Evolutionary conservation across 2,329 filamentous ascomycete genomes (phyloP).

Genomic region (Pyrenophora seminiperda): DNA sequence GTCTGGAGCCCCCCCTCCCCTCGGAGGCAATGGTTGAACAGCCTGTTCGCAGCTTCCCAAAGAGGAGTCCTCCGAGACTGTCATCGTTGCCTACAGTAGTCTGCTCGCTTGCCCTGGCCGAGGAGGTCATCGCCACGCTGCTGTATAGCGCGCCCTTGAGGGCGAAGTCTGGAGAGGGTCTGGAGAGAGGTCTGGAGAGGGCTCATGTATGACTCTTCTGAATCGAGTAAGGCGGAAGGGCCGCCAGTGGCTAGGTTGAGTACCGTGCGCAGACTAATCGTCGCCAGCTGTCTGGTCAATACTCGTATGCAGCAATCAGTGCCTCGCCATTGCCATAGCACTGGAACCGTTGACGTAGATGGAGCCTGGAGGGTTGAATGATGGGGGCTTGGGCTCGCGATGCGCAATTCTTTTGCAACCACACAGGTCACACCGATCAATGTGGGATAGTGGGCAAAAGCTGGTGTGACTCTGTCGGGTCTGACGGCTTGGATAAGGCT

Average conservation of each 20-base stretch:
- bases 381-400: not conserved
- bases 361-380: slow-evolving; percentile 7
- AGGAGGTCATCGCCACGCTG: slow-evolving; percentile 11
- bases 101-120: not conserved
- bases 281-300: slow-evolving; percentile 23
- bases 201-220: slow-evolving; percentile 14
- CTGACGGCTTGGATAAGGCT: slow-evolving; percentile 11
- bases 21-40: not conserved
- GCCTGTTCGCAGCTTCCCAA: not conserved
- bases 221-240: slow-evolving; percentile 24
- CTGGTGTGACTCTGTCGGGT: not conserved
- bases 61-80: not conserved
- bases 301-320: slow-evolving; percentile 30
- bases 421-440: not conserved
- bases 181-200: slow-evolving; percentile 15
- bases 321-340: not conserved
- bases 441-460: no score
- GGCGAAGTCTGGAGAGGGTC: slow-evolving; percentile 14
- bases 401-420: not conserved
- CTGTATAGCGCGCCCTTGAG: slow-evolving; percentile 3
- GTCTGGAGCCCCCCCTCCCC: no score
- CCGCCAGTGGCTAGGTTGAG: slow-evolving; percentile 14
- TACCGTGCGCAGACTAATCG: slow-evolving; percentile 27
- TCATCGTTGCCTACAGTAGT: not conserved
- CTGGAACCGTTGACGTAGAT: slow-evolving; percentile 4